These are phyloP conservation scores for Cicer bijugum DNA, from an alignment of 306 rosid species.

Conservation along the genomic window DNA sequence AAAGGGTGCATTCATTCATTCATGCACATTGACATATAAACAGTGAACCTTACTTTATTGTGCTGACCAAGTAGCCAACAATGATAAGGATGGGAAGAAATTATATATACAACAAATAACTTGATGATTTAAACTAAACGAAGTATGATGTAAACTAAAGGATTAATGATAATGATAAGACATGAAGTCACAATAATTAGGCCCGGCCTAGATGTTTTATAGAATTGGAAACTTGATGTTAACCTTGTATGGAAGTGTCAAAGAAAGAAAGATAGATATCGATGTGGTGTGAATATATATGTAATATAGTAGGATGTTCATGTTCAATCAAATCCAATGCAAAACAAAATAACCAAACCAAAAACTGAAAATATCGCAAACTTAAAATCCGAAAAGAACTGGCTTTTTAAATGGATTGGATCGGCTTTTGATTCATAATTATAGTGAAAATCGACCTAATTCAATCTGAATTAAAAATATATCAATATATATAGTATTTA, in stretches of 20 bases:
- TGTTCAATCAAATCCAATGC: too few relatives aligned
- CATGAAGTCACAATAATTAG: slow-evolving; percentile 37
- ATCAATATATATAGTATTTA: too few relatives aligned
- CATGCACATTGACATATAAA: neutral
- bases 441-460: too few relatives aligned
- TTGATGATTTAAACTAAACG: slow-evolving; percentile 29
- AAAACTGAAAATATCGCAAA: too few relatives aligned
- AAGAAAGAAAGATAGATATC: neutral
- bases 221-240: slow-evolving; percentile 26
- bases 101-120: slow-evolving; percentile 41
- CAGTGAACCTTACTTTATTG: slow-evolving; percentile 39
- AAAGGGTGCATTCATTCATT: too few relatives aligned
- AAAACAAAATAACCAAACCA: too few relatives aligned
- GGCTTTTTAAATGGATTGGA: too few relatives aligned
- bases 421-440: too few relatives aligned
- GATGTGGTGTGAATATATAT: too few relatives aligned
- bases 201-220: slow-evolving; percentile 30
- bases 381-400: too few relatives aligned
- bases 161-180: slow-evolving; percentile 12
- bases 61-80: slow-evolving; percentile 44
- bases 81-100: slow-evolving; percentile 46
- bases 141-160: slow-evolving; percentile 44
- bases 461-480: too few relatives aligned
- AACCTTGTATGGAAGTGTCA: slow-evolving; percentile 6
- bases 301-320: too few relatives aligned